Conservation (phyloP, 2,329 filamentous ascomycete species). For the Ophiostoma sp. region DNA sequence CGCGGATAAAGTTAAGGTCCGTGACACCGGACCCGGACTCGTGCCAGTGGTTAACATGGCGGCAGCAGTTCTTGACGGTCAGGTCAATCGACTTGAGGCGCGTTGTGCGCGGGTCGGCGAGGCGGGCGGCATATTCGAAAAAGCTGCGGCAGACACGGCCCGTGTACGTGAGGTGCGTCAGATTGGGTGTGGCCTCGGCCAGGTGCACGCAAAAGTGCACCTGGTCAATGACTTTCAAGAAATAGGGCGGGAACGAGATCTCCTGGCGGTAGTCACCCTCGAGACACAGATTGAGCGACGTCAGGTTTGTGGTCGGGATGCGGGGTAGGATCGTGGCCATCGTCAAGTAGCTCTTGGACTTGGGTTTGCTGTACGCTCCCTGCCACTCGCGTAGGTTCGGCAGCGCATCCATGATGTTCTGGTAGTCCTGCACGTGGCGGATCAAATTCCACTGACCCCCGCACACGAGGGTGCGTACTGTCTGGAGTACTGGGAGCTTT, state of each 20-base stretch:
- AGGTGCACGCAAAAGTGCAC: slow-evolving; percentile 67
- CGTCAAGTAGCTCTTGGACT: slow-evolving; percentile 70
- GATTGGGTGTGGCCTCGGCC: slow-evolving; percentile 58
- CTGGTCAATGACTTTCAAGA: slow-evolving; percentile 58
- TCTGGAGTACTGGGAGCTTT: slow-evolving; percentile 44
- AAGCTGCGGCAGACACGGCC: slow-evolving; percentile 70
- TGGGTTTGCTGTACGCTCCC: slow-evolving; percentile 68
- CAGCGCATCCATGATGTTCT: slow-evolving; percentile 60
- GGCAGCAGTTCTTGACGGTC: slow-evolving; percentile 73
- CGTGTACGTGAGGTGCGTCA: slow-evolving; percentile 71
- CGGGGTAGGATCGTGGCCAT: slow-evolving; percentile 63
- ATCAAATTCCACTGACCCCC: slow-evolving; percentile 79
- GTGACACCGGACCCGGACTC: slow-evolving; percentile 70
- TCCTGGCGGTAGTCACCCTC: slow-evolving; percentile 72
- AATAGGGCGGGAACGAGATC: slow-evolving; percentile 59
- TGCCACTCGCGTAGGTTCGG: slow-evolving; percentile 66
- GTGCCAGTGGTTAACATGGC: slow-evolving; percentile 54
- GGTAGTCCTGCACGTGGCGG: slow-evolving; percentile 62
- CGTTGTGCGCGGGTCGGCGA: slow-evolving; percentile 50
- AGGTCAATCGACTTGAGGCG: slow-evolving; percentile 67
- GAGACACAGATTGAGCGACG: slow-evolving; percentile 65
- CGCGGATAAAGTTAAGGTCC: slow-evolving; percentile 69
- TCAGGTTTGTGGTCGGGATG: slow-evolving; percentile 56
- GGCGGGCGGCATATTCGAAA: slow-evolving; percentile 59
- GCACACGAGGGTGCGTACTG: slow-evolving; percentile 67